A percentile compares a stretch with the other conserved stretches of the same genome.
Conservation (phyloP, 2,329 filamentous ascomycete genomes). For the Hypomyces rosellus region DNA sequence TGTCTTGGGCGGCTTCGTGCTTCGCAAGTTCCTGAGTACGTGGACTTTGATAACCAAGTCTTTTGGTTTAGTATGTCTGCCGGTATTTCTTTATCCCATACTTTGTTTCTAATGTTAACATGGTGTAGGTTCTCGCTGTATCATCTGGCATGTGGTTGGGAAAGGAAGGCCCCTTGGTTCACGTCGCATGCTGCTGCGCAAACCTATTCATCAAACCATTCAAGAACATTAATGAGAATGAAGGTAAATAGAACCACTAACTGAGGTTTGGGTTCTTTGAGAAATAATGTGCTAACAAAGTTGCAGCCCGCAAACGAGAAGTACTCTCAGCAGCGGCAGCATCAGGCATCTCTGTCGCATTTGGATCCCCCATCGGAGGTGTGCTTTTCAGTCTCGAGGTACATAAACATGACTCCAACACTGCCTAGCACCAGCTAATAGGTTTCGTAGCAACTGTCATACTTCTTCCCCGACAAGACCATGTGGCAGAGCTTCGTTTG, state of each 20-base stretch:
- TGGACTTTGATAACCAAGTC: constrained; percentile 92
- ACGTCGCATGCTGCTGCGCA: constrained; percentile 94
- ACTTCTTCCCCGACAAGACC: constrained; percentile 97
- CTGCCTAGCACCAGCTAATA: background rate
- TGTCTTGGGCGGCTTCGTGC: constrained; percentile 87
- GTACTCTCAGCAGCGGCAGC: constrained; percentile 88
- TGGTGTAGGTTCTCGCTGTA: constrained; percentile 69
- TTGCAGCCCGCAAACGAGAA: constrained; percentile 78
- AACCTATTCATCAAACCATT: constrained; percentile 92
- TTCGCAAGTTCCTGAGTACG: constrained; percentile 73
- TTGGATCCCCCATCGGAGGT: constrained; percentile 88
- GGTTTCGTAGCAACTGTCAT: constrained; percentile 68
- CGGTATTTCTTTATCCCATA: background rate
- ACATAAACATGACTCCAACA: constrained; percentile 13
- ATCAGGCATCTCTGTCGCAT: constrained; percentile 87
- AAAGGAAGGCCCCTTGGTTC: constrained; percentile 91
- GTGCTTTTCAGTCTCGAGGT: constrained; percentile 93
- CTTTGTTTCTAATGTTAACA: constrained; percentile 4
- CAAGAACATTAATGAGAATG: constrained; percentile 70
- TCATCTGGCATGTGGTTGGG: constrained; percentile 94
- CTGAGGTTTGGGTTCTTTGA: background rate
- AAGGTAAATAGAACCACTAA: constrained; percentile 49
- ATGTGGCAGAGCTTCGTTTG: constrained; percentile 99
- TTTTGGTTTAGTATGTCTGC: constrained; percentile 63
- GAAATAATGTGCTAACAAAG: constrained; percentile 1